A percentile compares a stretch with the other conserved stretches of the same genome.
Conservation (phyloP, 768 basidiomycete genomes). For the Phylloporus sp. region DNA sequence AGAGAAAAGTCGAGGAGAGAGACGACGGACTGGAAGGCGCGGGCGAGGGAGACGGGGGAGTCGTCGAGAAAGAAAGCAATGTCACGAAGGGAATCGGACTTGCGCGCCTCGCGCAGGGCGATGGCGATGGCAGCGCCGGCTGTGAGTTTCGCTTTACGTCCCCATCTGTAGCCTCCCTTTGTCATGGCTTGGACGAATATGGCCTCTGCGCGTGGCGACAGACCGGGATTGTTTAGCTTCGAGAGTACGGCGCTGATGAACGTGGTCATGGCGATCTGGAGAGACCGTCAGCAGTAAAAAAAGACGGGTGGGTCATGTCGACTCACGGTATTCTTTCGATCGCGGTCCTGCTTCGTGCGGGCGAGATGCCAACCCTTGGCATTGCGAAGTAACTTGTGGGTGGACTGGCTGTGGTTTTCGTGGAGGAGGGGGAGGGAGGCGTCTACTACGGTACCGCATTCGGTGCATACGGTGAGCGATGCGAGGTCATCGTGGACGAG, state of each 20-base stretch:
- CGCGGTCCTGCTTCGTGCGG: constrained; percentile 59
- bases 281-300: constrained; percentile 12
- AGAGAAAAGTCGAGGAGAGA: constrained; percentile 52
- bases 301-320: constrained; percentile 13
- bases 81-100: constrained; percentile 61
- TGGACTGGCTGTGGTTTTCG: constrained; percentile 27
- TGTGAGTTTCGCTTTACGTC: constrained; percentile 60
- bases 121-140: constrained; percentile 68
- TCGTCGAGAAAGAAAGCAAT: constrained; percentile 65
- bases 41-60: constrained; percentile 45
- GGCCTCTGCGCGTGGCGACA: constrained; percentile 58
- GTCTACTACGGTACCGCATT: constrained; percentile 68
- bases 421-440: constrained; percentile 57
- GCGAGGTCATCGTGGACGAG: constrained; percentile 54
- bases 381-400: constrained; percentile 39
- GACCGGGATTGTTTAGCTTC: constrained; percentile 54
- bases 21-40: constrained; percentile 49
- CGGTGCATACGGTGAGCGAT: constrained; percentile 60
- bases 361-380: constrained; percentile 56
- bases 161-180: constrained; percentile 62
- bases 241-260: constrained; percentile 59
- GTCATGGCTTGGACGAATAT: constrained; percentile 68
- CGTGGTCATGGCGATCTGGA: constrained; percentile 56
- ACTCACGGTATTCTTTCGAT: constrained; percentile 58
- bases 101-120: constrained; percentile 65